These are phyloP conservation scores for Botrytis paeoniae DNA, from an alignment of 2,329 filamentous ascomycete genomes.

Conservation along the genomic window DNA sequence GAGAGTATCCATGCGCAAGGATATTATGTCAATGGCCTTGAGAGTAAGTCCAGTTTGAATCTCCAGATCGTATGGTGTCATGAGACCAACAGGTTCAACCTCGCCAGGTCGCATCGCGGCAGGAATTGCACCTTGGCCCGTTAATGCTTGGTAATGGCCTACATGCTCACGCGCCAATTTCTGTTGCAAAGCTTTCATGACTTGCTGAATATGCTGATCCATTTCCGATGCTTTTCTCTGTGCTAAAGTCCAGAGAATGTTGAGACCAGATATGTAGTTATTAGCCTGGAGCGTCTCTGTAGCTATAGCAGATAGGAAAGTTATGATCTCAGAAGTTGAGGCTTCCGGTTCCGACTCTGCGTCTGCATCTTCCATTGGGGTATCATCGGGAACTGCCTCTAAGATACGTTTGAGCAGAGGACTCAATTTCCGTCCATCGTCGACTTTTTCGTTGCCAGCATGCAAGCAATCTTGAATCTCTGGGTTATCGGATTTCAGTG, in stretches of 20 bases:
- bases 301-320: slow-evolving; percentile 78
- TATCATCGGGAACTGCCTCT: slow-evolving; percentile 80
- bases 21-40: slow-evolving; percentile 91
- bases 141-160: slow-evolving; percentile 63
- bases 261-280: slow-evolving; percentile 85
- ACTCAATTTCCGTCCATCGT: slow-evolving; percentile 67
- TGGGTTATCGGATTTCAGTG: slow-evolving; percentile 79
- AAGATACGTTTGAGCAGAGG: slow-evolving; percentile 80
- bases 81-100: slow-evolving; percentile 52
- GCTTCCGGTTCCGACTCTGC: slow-evolving; percentile 81
- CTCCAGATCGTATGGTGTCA: slow-evolving; percentile 75
- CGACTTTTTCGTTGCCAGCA: slow-evolving; percentile 64
- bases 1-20: slow-evolving; percentile 86
- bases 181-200: slow-evolving; percentile 91
- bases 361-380: slow-evolving; percentile 70
- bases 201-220: slow-evolving; percentile 78
- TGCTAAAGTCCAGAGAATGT: slow-evolving; percentile 88
- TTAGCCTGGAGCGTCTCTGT: slow-evolving; percentile 80
- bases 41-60: slow-evolving; percentile 89
- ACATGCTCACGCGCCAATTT: slow-evolving; percentile 95
- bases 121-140: slow-evolving; percentile 46
- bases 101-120: slow-evolving; percentile 43
- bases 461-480: slow-evolving; percentile 94
- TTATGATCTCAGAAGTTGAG: slow-evolving; percentile 81
- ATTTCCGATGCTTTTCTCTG: slow-evolving; percentile 81